Conservation (phyloP, 1,139 yeast genomes). For the Arxiozyma bovina region DNA sequence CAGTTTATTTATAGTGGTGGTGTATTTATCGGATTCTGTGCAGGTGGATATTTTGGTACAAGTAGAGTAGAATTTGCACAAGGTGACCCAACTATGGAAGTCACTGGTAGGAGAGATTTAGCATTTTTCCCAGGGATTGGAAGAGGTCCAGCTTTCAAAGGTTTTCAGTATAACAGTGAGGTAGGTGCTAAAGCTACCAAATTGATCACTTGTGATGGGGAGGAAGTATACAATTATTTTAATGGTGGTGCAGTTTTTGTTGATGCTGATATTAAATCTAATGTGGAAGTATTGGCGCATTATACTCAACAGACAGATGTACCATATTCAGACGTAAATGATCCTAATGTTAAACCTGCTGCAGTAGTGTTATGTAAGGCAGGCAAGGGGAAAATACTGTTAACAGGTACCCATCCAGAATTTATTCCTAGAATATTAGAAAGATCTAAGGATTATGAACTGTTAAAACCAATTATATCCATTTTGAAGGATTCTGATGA, state of each 20-base stretch:
- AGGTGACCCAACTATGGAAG: slow-evolving; percentile 63
- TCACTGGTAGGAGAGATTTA: slow-evolving; percentile 75
- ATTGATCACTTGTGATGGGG: slow-evolving; percentile 36
- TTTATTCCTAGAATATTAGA: slow-evolving; percentile 51
- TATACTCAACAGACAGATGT: slow-evolving; percentile 45
- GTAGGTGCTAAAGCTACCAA: slow-evolving; percentile 59
- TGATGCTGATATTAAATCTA: slow-evolving; percentile 51
- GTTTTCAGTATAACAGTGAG: slow-evolving; percentile 72
- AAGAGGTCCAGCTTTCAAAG: slow-evolving; percentile 72
- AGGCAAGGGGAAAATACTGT: slow-evolving; percentile 67
- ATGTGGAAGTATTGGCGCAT: slow-evolving; percentile 63
- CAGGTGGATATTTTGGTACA: slow-evolving; percentile 92
- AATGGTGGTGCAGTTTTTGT: slow-evolving; percentile 88
- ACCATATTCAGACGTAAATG: slow-evolving; percentile 27
- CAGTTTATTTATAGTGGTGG: slow-evolving; percentile 77
- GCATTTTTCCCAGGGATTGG: slow-evolving; percentile 73
- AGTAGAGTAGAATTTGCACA: slow-evolving; percentile 72
- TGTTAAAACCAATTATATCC: slow-evolving; percentile 35
- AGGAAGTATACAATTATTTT: slow-evolving; percentile 35
- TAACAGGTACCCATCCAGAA: slow-evolving; percentile 92
- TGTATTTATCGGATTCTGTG: slow-evolving; percentile 75
- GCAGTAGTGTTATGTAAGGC: slow-evolving; percentile 59
- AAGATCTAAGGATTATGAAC: slow-evolving; percentile 27
- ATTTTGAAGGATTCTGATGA: slow-evolving; percentile 39
- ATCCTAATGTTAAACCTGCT: slow-evolving; percentile 38